Conservation (phyloP, 345 rosid species). For the Chamaenerion angustifolium region DNA sequence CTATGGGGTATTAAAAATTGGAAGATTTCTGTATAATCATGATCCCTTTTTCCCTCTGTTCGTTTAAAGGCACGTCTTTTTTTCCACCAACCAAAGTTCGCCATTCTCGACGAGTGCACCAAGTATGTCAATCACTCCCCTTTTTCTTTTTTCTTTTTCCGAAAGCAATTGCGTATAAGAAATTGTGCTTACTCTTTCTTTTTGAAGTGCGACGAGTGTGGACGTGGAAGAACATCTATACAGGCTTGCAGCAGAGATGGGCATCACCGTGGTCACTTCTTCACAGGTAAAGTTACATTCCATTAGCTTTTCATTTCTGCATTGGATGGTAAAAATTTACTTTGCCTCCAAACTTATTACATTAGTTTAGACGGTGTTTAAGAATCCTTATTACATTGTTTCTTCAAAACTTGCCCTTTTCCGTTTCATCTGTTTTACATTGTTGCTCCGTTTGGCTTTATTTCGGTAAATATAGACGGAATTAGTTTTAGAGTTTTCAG, state of each 20-base stretch:
- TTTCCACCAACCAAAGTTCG: slow-evolving; percentile 86
- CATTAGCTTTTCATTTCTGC: not conserved
- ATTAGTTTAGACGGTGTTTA: too few relatives aligned
- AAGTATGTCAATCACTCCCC: slow-evolving; percentile 35
- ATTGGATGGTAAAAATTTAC: not conserved
- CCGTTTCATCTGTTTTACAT: too few relatives aligned
- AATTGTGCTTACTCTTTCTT: slow-evolving; percentile 2
- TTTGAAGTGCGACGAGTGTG: slow-evolving; percentile 77
- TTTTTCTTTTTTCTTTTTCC: too few relatives aligned
- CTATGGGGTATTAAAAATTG: too few relatives aligned
- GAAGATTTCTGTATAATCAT: slow-evolving; percentile 4
- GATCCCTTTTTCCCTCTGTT: slow-evolving; percentile 12
- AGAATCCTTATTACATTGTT: too few relatives aligned
- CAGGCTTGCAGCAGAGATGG: slow-evolving; percentile 67
- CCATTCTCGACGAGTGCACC: slow-evolving; percentile 96
- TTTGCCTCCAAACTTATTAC: too few relatives aligned
- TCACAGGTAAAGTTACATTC: slow-evolving; percentile 49
- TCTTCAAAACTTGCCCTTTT: too few relatives aligned
- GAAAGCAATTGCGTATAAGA: not conserved
- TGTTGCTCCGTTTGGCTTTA: too few relatives aligned
- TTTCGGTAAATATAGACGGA: too few relatives aligned
- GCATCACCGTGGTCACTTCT: slow-evolving; percentile 82
- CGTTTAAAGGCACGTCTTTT: slow-evolving; percentile 66
- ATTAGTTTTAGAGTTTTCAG: too few relatives aligned
- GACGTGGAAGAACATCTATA: slow-evolving; percentile 97